A percentile compares a stretch with the other conserved stretches of the same genome.
Evolutionary conservation across 225 moss, liverwort and hornwort genomes (phyloP).

Genomic region (Physcomitrellopsis africana): DNA sequence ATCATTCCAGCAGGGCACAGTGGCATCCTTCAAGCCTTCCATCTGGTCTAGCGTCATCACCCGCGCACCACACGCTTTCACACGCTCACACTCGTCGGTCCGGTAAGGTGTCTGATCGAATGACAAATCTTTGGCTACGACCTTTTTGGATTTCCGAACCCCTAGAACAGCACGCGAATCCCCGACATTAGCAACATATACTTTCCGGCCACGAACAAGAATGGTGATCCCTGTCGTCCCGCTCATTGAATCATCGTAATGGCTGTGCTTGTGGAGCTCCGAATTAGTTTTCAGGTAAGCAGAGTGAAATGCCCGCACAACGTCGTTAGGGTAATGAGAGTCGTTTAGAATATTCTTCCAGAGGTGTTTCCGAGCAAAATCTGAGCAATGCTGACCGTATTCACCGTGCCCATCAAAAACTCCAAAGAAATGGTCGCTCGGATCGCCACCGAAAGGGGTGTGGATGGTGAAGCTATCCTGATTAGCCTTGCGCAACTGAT

Average conservation of each 20-base stretch:
- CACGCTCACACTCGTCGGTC: conserved; percentile 87
- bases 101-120: conserved; percentile 97
- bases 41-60: conserved; percentile 95
- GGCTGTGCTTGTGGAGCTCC: conserved; percentile 80
- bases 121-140: conserved; percentile 81
- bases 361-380: conserved; percentile 82
- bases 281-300: conserved; percentile 83
- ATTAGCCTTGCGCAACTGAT: conserved; percentile 90
- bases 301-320: conserved; percentile 87
- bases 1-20: conserved; percentile 83
- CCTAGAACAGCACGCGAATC: conserved; percentile 91
- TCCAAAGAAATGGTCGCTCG: conserved; percentile 89
- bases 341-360: conserved; percentile 81
- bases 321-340: conserved; percentile 81
- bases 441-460: conserved; percentile 76
- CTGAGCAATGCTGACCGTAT: conserved; percentile 88
- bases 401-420: conserved; percentile 98
- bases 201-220: conserved; percentile 80
- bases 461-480: conserved; percentile 89
- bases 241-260: conserved; percentile 96
- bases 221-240: conserved; percentile 94
- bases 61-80: conserved; percentile 77
- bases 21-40: conserved; percentile 86
- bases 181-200: conserved; percentile 95
- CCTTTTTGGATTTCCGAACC: conserved; percentile 73